Evolutionary conservation across 176 grass and related monocot species (phyloP).

Genomic region (Hsuehochloa calcarea): DNA sequence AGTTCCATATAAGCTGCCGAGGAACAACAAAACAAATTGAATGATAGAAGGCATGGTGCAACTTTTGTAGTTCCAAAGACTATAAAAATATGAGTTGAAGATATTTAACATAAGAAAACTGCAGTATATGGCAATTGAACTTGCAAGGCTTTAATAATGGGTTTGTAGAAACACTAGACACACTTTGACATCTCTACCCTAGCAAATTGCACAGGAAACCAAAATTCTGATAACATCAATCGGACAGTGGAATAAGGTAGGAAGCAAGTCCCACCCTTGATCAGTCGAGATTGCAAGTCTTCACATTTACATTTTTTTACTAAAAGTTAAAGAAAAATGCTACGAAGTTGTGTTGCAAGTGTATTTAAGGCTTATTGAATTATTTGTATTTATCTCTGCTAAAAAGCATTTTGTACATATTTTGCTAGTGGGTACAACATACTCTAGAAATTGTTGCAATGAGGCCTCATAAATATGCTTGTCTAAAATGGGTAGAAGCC

Average conservation of each 20-base stretch:
- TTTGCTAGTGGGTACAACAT: conserved; percentile 63
- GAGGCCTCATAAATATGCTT: conserved; percentile 54
- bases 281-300: conserved; percentile 39
- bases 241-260: conserved; percentile 80
- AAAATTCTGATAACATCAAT: conserved; percentile 61
- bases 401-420: conserved; percentile 52
- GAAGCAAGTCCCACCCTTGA: conserved; percentile 78
- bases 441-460: conserved; percentile 61
- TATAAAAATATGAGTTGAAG: neutral
- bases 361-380: conserved; percentile 13
- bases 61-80: neutral
- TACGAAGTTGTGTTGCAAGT: conserved; percentile 9
- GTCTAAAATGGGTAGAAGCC: conserved; percentile 87
- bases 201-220: conserved; percentile 69
- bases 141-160: conserved; percentile 67
- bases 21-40: conserved; percentile 28
- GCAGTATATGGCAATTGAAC: conserved; percentile 43
- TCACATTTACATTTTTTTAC: conserved; percentile 66
- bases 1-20: conserved; percentile 85
- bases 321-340: conserved; percentile 50
- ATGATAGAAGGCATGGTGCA: conserved; percentile 31
- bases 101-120: conserved; percentile 17
- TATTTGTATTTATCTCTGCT: conserved; percentile 44
- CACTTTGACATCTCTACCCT: conserved; percentile 43
- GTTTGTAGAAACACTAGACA: conserved; percentile 58